Percentiles rank a stretch among this genome's conserved stretches.
Conservation (phyloP, 2,329 filamentous ascomycete species). For the Arthroderma sp. region DNA sequence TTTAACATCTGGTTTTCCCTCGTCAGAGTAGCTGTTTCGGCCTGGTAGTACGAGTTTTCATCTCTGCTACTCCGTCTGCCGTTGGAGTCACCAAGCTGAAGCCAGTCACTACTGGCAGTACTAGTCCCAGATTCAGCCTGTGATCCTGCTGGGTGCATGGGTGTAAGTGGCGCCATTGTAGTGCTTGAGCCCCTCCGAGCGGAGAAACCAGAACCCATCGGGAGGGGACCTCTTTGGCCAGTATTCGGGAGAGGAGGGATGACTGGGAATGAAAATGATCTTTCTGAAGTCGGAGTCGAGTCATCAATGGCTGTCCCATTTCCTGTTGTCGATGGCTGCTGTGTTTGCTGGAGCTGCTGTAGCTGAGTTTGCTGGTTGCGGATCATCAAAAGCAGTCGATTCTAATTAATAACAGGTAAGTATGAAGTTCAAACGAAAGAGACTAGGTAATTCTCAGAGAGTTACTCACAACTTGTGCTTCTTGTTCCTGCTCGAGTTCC, state of each 20-base stretch:
- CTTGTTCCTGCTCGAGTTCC: slow-evolving; percentile 41
- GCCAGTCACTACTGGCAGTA: slow-evolving; percentile 1
- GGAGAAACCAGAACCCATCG: slow-evolving; percentile 20
- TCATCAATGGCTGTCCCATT: slow-evolving; percentile 31
- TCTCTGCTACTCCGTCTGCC: slow-evolving; percentile 32
- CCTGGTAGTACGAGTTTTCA: slow-evolving; percentile 37
- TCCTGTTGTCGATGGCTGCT: slow-evolving; percentile 26
- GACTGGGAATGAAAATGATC: slow-evolving; percentile 29
- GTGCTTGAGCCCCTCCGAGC: neutral
- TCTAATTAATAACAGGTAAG: slow-evolving; percentile 23
- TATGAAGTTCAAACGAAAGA: neutral
- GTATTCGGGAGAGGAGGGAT: slow-evolving; percentile 17
- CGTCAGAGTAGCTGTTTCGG: slow-evolving; percentile 35
- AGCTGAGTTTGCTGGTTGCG: slow-evolving; percentile 37
- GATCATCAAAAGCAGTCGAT: slow-evolving; percentile 40
- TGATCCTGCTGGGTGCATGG: slow-evolving; percentile 8
- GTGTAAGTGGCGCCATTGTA: neutral
- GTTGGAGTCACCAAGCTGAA: slow-evolving; percentile 16
- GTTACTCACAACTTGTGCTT: slow-evolving; percentile 38
- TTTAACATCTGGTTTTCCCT: slow-evolving; percentile 40
- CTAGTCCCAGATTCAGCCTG: slow-evolving; percentile 13
- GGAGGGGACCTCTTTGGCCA: slow-evolving; percentile 23
- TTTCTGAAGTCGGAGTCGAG: slow-evolving; percentile 33
- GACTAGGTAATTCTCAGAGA: neutral
- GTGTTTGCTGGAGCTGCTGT: slow-evolving; percentile 26